These are phyloP conservation scores for Zygosaccharomyces pseudobailii DNA, from an alignment of 1,139 yeast species.

Conservation along the genomic window DNA sequence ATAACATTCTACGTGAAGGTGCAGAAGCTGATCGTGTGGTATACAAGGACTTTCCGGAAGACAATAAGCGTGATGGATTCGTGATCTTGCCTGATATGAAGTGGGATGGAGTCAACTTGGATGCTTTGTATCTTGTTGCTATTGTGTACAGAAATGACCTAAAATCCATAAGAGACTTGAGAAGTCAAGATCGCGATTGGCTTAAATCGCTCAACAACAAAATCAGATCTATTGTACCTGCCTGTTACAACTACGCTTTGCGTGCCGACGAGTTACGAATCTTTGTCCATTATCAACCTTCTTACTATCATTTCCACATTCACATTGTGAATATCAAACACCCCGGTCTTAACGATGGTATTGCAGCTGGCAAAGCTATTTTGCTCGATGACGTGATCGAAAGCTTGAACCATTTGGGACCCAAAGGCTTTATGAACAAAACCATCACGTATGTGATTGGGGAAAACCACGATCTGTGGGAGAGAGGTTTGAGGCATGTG, in stretches of 20 bases:
- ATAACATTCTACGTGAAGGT: conserved; percentile 74
- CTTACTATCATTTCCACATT: conserved; percentile 90
- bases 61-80: conserved; percentile 50
- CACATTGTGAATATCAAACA: conserved; percentile 79
- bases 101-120: conserved; percentile 79
- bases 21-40: conserved; percentile 77
- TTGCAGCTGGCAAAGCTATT: conserved; percentile 75
- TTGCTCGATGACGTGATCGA: conserved; percentile 80
- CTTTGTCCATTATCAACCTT: conserved; percentile 90
- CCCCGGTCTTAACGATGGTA: conserved; percentile 69
- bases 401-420: conserved; percentile 51
- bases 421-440: conserved; percentile 45
- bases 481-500: conserved; percentile 29
- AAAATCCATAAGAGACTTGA: conserved; percentile 73
- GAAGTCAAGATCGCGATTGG: conserved; percentile 52
- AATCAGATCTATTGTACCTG: conserved; percentile 46
- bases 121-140: conserved; percentile 69
- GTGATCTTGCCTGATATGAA: conserved; percentile 77
- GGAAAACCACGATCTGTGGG: conserved; percentile 78
- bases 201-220: conserved; percentile 44
- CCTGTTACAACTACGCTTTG: conserved; percentile 39
- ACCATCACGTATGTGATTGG: conserved; percentile 58
- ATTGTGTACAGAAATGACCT: conserved; percentile 70
- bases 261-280: conserved; percentile 51
- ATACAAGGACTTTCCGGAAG: conserved; percentile 27